Conservation (phyloP, 352 stramenopile genomes). For the Phytophthora pisi region DNA sequence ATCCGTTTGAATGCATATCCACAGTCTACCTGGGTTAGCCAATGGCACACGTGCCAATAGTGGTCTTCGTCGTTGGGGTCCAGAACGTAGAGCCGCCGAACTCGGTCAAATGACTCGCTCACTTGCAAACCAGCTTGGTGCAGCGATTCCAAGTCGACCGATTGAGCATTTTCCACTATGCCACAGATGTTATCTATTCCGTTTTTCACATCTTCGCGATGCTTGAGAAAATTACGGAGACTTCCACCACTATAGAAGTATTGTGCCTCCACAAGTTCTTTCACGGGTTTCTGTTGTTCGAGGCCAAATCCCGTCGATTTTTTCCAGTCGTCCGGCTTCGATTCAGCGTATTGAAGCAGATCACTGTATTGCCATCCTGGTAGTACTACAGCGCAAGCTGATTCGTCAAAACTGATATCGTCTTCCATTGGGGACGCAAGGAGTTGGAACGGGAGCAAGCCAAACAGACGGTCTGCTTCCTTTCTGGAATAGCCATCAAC, state of each 20-base stretch:
- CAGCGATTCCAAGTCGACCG: slow-evolving; percentile 18
- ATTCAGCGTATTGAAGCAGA: slow-evolving; percentile 26
- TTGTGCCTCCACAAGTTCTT: slow-evolving; percentile 22
- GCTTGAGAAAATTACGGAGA: slow-evolving; percentile 31
- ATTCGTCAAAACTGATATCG: slow-evolving; percentile 7
- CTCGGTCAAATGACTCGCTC: slow-evolving; percentile 13
- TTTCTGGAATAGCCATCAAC: slow-evolving; percentile 30
- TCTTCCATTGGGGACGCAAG: slow-evolving; percentile 23
- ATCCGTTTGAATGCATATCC: slow-evolving; percentile 31
- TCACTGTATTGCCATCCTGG: slow-evolving; percentile 29
- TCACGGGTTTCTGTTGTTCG: background rate
- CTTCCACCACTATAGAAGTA: slow-evolving; percentile 41
- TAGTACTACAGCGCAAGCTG: slow-evolving; percentile 19
- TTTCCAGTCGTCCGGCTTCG: slow-evolving; percentile 25
- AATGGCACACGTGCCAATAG: slow-evolving; percentile 20
- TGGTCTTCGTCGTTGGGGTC: slow-evolving; percentile 28
- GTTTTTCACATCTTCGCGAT: slow-evolving; percentile 20
- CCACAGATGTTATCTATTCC: slow-evolving; percentile 21
- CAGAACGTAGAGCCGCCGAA: slow-evolving; percentile 33
- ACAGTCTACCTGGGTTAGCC: slow-evolving; percentile 25
- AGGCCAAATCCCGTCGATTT: slow-evolving; percentile 15
- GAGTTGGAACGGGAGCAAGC: slow-evolving; percentile 22
- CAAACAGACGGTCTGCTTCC: slow-evolving; percentile 24
- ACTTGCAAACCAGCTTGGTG: background rate
- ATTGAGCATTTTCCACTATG: slow-evolving; percentile 5